Conservation (phyloP, 306 rosid genomes). For the Acmispon strigosus region DNA sequence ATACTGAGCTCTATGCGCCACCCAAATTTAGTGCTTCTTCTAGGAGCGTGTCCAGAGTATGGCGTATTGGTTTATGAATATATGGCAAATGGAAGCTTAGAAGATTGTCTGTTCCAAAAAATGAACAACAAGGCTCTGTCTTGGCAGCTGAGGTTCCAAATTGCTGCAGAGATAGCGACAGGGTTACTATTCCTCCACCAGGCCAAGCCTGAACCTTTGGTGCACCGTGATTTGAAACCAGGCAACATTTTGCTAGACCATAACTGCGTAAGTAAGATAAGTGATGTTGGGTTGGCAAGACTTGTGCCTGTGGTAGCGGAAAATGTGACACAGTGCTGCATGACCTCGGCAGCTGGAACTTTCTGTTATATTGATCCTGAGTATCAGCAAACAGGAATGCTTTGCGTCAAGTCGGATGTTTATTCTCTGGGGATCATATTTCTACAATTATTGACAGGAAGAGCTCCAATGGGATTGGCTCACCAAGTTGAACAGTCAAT, state of each 20-base stretch:
- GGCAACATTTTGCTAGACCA: conserved; percentile 78
- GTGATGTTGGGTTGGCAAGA: conserved; percentile 92
- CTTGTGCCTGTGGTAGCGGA: conserved; percentile 81
- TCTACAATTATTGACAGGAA: conserved; percentile 67
- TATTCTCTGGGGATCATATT: conserved; percentile 83
- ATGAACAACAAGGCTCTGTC: conserved; percentile 31
- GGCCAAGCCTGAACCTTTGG: conserved; percentile 91
- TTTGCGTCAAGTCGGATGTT: conserved; percentile 88
- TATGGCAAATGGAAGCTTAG: conserved; percentile 94
- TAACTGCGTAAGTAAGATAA: conserved; percentile 66
- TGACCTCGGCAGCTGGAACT: conserved; percentile 90
- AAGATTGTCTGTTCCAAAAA: conserved; percentile 51
- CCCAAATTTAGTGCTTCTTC: conserved; percentile 94
- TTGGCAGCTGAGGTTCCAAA: conserved; percentile 75
- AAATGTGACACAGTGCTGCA: conserved; percentile 62
- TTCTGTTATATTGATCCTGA: conserved; percentile 98
- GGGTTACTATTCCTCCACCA: conserved; percentile 89
- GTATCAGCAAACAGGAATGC: conserved; percentile 93
- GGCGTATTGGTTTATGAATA: conserved; percentile 80
- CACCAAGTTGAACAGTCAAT: conserved; percentile 42
- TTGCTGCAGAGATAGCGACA: conserved; percentile 78
- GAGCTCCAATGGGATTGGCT: conserved; percentile 77
- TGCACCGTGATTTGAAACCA: conserved; percentile 94
- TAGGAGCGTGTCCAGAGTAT: conserved; percentile 92
- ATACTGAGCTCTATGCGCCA: conserved; percentile 88